Evolutionary conservation across 2,329 filamentous ascomycete genomes (phyloP), one percentile per base, ranked within the genome.

Genomic region (Monosporascus sp.): DNA sequence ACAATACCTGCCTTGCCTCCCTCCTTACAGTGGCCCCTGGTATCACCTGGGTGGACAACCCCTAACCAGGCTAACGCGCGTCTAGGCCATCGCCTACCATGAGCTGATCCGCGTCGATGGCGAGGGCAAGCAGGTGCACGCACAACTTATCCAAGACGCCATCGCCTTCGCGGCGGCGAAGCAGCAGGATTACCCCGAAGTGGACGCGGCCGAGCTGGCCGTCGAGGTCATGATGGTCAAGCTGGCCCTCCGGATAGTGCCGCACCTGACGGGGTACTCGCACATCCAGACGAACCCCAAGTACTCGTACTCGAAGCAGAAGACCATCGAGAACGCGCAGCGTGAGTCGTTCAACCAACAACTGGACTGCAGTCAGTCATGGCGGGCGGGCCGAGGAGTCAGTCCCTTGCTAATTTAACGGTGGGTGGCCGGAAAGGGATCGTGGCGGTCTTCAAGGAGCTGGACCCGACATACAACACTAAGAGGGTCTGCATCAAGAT

Each of bases 261-360:
- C 74, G 0, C 66, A 79, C 47, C 65, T 84, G 47, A 75, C 67
- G 1, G 80, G 80, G 5, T 75, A 70, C 48, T 71, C 82, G 0
- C 82, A 83, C 60, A 70, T 85, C n/a, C 81, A 84, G 62, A 81
- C 78, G 5, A 84, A 85, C 52, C 80, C 83, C 0, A 75, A 76
- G 50, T 73, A 78, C 49, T 74, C 79, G 0, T 82, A 81, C 57
- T 75, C 75, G 1, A 73, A 71, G 0, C 59, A 70, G 2, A 76
- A 75, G 48, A 84, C 75, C 0, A 63, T 82, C 2, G 63, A 67
- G 3, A 80, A 82, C 56, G 80, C 77, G 5, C 63, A 73, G 53
- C 72, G 81, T 83, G 68, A 51, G 72, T 57, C 48, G 37, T 35
- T 49, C 37, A 22, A 51, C 14, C 14, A 27, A 51, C 37, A 46